Evolutionary conservation across 1,284 basidiomycete species (phyloP).

Genomic region (Rhodotorula sp.): DNA sequence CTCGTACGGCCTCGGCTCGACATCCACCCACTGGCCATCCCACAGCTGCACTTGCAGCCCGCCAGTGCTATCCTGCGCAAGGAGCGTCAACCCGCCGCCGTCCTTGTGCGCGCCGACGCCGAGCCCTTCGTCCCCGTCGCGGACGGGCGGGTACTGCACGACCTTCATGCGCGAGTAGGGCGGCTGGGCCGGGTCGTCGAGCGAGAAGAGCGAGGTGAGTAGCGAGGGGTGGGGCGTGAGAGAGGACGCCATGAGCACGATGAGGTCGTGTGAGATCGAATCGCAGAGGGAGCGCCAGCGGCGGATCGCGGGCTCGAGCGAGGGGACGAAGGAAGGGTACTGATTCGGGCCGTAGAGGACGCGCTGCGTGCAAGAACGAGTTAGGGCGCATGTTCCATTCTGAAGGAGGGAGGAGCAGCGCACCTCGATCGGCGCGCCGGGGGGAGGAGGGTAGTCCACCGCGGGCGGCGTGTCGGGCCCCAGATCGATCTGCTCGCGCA

Average conservation of each 20-base stretch:
- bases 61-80: slow-evolving; percentile 27
- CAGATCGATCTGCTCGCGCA: slow-evolving; percentile 33
- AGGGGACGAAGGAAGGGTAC: slow-evolving; percentile 18
- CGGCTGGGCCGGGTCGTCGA: neutral
- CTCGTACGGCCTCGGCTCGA: slow-evolving; percentile 9
- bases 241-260: slow-evolving; percentile 12
- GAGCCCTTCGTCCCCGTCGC: slow-evolving; percentile 1
- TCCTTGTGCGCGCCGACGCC: slow-evolving; percentile 30
- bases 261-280: slow-evolving; percentile 10
- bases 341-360: slow-evolving; percentile 32
- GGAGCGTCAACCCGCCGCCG: slow-evolving; percentile 27
- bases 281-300: slow-evolving; percentile 11
- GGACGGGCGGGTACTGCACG: slow-evolving; percentile 21
- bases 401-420: neutral
- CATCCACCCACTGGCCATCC: slow-evolving; percentile 20
- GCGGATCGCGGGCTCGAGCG: slow-evolving; percentile 12
- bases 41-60: slow-evolving; percentile 33
- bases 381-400: neutral
- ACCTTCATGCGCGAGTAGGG: slow-evolving; percentile 31
- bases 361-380: neutral
- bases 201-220: slow-evolving; percentile 1
- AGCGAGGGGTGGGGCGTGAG: slow-evolving; percentile 12
- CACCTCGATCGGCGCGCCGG: slow-evolving; percentile 9
- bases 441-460: slow-evolving; percentile 1
- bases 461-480: slow-evolving; percentile 7